phyloP scores from a whole-genome alignment of 23 red algal genomes.

The Gracilaria domingensis region DNA sequence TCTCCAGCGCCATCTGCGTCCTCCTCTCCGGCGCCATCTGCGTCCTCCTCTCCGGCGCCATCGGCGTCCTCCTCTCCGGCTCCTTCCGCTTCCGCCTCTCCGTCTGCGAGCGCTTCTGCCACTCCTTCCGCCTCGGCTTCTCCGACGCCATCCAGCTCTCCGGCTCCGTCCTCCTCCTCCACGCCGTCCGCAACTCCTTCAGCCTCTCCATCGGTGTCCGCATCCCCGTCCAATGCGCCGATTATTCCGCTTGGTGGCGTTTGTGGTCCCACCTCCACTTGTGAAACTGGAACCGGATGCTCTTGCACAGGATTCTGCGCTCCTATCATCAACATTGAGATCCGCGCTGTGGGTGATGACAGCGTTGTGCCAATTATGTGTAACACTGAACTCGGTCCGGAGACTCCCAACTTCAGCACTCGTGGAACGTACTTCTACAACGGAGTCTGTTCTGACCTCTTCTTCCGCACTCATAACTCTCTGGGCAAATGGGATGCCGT shows the following conservation, averaged over 20 bases:
- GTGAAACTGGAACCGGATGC: constrained; percentile 37
- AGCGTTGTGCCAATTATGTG: constrained; percentile 18
- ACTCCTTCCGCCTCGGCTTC: constrained; percentile 3
- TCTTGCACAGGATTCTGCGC: constrained; percentile 34
- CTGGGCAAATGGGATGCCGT: background rate
- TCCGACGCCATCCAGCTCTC: background rate
- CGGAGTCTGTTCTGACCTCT: constrained; percentile 28
- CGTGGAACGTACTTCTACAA: constrained; percentile 1
- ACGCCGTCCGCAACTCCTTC: constrained; percentile 17
- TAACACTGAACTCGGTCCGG: constrained; percentile 6
- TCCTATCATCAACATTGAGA: constrained; percentile 19
- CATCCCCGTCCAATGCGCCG: constrained; percentile 11
- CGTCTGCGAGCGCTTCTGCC: background rate
- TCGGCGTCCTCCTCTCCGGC: too few relatives aligned
- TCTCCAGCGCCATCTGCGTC: too few relatives aligned
- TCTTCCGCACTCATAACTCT: background rate
- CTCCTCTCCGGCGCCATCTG: too few relatives aligned
- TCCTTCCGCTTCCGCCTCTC: background rate
- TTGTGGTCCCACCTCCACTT: background rate
- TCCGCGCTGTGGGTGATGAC: background rate
- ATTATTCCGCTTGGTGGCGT: constrained; percentile 20
- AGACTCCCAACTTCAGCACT: background rate
- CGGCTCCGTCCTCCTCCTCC: background rate
- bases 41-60: too few relatives aligned
- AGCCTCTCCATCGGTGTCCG: background rate